Evolutionary conservation across 352 stramenopile species (phyloP), one percentile per base, ranked within the genome.

Genomic region (Pythium aquatile): DNA sequence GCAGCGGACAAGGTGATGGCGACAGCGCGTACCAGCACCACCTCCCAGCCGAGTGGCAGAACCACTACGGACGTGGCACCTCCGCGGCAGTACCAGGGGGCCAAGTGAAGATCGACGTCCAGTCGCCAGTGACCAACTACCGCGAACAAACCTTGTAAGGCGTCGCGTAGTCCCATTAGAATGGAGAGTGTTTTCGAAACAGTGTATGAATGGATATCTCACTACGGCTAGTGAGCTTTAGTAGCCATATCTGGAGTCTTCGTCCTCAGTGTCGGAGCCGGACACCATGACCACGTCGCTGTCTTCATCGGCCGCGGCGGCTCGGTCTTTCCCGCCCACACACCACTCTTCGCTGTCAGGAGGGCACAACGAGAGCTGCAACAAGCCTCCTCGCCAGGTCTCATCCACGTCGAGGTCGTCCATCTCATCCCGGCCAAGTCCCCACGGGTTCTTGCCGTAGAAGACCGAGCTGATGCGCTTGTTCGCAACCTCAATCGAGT

Each of bases 401-500:
- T 69, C 63, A 9, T 56, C 39, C 3, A 69, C 48, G 33, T 63
- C 55, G 7, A 48, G n/a, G 33, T 52, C 57, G 26, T 69, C 63
- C 40, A 69, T 58, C 42, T 69, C 63, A 14, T 61, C 8, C 17
- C 17, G 7, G 1, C 30, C 32, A 3, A 69, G 9, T 9, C 63
- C 63, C 63, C 63, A 69, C 16, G 63, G 63, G 20, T 69, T 69
- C 17, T 29, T 51, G 24, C 60, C 5, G 49, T 65, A 65, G 51
- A 69, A 69, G 17, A 69, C 2, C 11, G 7, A 44, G 32, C 53
- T 57, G 1, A 61, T 56, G 13, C 52, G 54, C 13, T 37, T 32
- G 32, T 69, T 69, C 2, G 63, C 63, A 44, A 48, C 56, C 29
- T 61, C 17, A 24, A 61, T 61, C 1, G 48, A 49, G 6, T 55